phyloP scores from a whole-genome alignment of 768 basidiomycete species.

The Trametes meyenii region DNA sequence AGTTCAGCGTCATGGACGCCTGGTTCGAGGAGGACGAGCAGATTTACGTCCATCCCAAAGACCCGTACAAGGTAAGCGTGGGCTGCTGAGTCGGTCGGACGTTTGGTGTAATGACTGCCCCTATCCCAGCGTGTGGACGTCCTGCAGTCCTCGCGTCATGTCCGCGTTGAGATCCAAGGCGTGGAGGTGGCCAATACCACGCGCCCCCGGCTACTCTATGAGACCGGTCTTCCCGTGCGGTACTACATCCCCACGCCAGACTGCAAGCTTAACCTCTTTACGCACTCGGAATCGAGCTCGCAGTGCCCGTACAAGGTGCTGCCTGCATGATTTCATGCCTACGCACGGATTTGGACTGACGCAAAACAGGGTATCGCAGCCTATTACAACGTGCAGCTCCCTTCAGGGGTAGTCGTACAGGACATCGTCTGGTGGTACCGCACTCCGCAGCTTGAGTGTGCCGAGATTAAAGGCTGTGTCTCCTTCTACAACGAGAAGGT shows the following conservation, averaged over 20 bases:
- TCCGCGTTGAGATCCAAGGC: slow-evolving; percentile 63
- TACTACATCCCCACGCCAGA: slow-evolving; percentile 66
- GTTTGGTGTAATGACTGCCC: not conserved
- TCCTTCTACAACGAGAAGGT: slow-evolving; percentile 72
- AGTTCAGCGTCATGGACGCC: slow-evolving; percentile 53
- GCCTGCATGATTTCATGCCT: not conserved
- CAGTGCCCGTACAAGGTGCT: slow-evolving; percentile 68
- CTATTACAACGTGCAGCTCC: slow-evolving; percentile 55
- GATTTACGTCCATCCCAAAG: slow-evolving; percentile 62
- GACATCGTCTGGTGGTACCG: slow-evolving; percentile 70
- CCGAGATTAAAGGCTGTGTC: slow-evolving; percentile 51
- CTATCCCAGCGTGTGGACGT: slow-evolving; percentile 59
- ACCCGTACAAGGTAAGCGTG: slow-evolving; percentile 62
- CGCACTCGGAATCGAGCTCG: slow-evolving; percentile 47
- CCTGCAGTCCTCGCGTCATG: slow-evolving; percentile 59
- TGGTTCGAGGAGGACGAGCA: slow-evolving; percentile 76
- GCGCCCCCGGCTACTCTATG: slow-evolving; percentile 57
- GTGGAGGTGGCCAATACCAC: slow-evolving; percentile 62
- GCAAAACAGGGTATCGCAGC: slow-evolving; percentile 56
- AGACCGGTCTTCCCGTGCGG: slow-evolving; percentile 57
- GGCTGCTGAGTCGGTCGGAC: not conserved
- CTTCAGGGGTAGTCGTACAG: slow-evolving; percentile 45
- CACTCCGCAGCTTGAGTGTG: slow-evolving; percentile 52
- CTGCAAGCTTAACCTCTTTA: slow-evolving; percentile 52
- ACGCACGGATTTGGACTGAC: not conserved